phyloP scores from a whole-genome alignment of 2,329 filamentous ascomycete genomes.

The Aspergillus hiratsukae region DNA sequence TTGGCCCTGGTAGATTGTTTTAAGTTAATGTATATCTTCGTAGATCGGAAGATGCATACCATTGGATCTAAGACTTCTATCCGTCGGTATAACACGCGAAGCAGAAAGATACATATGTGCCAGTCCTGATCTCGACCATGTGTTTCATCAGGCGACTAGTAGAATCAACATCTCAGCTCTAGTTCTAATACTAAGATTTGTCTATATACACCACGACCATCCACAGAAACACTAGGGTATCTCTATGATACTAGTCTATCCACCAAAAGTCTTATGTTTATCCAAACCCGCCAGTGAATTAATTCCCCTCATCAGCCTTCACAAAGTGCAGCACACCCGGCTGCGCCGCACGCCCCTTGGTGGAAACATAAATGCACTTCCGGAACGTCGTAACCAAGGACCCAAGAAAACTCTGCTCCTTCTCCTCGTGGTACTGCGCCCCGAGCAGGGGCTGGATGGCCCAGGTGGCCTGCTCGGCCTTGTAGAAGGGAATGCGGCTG shows the following conservation, averaged over 20 bases:
- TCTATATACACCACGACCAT: not conserved
- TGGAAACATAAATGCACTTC: slow-evolving; percentile 46
- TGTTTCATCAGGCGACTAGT: no score
- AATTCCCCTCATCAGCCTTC: slow-evolving; percentile 2
- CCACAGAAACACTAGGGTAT: not conserved
- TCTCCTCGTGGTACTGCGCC: slow-evolving; percentile 43
- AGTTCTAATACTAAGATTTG: not conserved
- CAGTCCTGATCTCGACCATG: no score
- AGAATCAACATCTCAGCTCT: not conserved
- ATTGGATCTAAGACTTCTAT: no score
- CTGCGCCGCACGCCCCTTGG: slow-evolving; percentile 10
- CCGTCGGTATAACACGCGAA: no score
- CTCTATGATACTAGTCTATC: not conserved
- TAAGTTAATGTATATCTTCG: no score
- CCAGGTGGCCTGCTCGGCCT: slow-evolving; percentile 55
- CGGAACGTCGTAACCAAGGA: slow-evolving; percentile 47
- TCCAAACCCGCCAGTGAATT: not conserved
- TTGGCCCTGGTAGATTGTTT: no score
- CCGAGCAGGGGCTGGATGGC: slow-evolving; percentile 56
- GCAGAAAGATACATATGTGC: no score
- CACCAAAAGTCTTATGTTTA: not conserved
- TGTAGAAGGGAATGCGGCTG: slow-evolving; percentile 59
- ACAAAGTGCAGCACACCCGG: slow-evolving; percentile 20
- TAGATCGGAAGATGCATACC: no score
- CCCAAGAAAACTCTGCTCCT: slow-evolving; percentile 41